phyloP scores from a whole-genome alignment of 2,329 filamentous ascomycete genomes.

The Curvularia sp. region DNA sequence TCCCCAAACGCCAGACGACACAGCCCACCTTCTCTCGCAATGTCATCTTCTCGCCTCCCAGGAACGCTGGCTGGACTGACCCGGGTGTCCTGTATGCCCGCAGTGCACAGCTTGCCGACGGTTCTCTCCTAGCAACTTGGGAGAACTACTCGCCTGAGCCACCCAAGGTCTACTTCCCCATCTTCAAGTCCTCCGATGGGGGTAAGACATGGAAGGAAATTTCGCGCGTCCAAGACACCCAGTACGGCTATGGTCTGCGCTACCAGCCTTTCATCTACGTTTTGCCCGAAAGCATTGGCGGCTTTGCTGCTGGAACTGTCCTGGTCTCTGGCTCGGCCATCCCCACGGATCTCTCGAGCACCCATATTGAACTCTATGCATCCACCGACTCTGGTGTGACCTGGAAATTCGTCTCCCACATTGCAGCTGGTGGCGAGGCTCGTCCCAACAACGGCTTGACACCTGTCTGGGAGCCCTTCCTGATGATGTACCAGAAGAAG shows the following conservation, averaged over 20 bases:
- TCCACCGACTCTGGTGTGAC: constrained; percentile 65
- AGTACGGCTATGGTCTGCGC: constrained; percentile 70
- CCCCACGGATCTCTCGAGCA: constrained; percentile 64
- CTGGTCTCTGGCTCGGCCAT: constrained; percentile 68
- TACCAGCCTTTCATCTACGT: constrained; percentile 75
- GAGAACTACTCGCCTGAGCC: constrained; percentile 61
- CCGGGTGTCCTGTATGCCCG: constrained; percentile 62
- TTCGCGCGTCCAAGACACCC: constrained; percentile 68
- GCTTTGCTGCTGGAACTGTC: constrained; percentile 68
- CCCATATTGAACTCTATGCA: constrained; percentile 74
- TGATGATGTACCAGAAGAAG: constrained; percentile 64
- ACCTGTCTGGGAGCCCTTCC: constrained; percentile 76
- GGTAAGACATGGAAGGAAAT: constrained; percentile 67
- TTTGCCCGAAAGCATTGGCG: constrained; percentile 64
- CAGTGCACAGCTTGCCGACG: constrained; percentile 55
- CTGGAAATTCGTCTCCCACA: constrained; percentile 72
- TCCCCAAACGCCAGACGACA: constrained; percentile 29
- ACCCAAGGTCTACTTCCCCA: constrained; percentile 54
- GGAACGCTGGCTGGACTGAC: constrained; percentile 50
- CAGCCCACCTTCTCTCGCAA: constrained; percentile 42
- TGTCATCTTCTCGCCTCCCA: constrained; percentile 54
- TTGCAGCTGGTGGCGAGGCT: constrained; percentile 69
- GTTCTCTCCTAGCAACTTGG: constrained; percentile 60
- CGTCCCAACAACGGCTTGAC: constrained; percentile 68
- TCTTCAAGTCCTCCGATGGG: constrained; percentile 57